Conservation (phyloP, 441 rosid species). For the Pelargonium myrrhifolium region DNA sequence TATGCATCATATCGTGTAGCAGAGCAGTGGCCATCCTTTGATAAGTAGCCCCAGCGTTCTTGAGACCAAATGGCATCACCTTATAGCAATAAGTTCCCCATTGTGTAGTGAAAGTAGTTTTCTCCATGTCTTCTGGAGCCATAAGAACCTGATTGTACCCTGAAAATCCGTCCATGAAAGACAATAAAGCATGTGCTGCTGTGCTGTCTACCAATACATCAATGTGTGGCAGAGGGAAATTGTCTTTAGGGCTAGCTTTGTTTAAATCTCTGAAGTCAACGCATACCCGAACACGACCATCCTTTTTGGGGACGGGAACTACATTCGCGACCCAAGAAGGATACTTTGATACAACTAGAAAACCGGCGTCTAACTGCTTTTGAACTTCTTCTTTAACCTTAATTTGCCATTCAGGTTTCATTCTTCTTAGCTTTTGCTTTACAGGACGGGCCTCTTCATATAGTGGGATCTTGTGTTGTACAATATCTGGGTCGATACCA, state of each 20-base stretch:
- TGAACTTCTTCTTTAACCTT: not conserved
- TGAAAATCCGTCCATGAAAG: not conserved
- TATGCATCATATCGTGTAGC: not conserved
- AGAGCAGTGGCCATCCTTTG: not conserved
- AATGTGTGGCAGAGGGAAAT: not conserved
- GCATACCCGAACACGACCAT: not conserved
- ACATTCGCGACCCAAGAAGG: not conserved
- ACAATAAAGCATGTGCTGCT: not conserved
- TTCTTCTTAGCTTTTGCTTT: not conserved
- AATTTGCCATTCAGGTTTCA: slow-evolving; percentile 1
- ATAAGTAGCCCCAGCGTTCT: not conserved
- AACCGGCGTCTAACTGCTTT: slow-evolving; percentile 1
- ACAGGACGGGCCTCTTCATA: too few relatives aligned
- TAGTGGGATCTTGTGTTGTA: too few relatives aligned
- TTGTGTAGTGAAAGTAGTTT: not conserved
- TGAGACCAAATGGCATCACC: slow-evolving; percentile 5
- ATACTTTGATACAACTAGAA: not conserved
- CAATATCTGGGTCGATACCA: too few relatives aligned
- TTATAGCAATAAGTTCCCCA: not conserved
- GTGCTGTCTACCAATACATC: not conserved
- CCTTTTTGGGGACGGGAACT: not conserved
- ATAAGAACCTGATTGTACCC: slow-evolving; percentile 5
- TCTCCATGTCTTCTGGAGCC: not conserved
- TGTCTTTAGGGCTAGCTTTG: not conserved
- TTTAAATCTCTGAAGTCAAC: not conserved